phyloP scores from a whole-genome alignment of 2,329 filamentous ascomycete species.

The Colletotrichum endophyticum region DNA sequence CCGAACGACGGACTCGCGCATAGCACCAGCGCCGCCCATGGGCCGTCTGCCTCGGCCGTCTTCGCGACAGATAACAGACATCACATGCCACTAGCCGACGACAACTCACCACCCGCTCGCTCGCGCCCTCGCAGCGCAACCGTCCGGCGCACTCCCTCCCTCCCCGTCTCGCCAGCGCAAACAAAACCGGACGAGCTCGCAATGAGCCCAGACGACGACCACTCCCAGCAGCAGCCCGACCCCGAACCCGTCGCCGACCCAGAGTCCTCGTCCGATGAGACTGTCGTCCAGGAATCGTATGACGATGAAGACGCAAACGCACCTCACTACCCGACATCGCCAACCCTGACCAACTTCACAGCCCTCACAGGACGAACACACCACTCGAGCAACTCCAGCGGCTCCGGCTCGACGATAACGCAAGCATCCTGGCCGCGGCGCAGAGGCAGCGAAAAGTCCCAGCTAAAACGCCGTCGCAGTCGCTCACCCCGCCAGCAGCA shows the following conservation, averaged over 20 bases:
- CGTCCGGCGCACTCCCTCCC: conserved; percentile 8
- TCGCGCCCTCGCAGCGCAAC: conserved; percentile 14
- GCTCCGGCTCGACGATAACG: conserved; percentile 45
- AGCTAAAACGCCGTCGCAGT: conserved; percentile 19
- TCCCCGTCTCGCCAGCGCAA: not conserved
- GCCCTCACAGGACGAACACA: conserved; percentile 30
- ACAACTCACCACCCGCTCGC: conserved; percentile 9
- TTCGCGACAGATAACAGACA: not conserved
- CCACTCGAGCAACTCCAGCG: conserved; percentile 42
- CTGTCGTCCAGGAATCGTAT: not conserved
- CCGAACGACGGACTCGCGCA: not conserved
- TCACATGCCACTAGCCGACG: conserved; percentile 10
- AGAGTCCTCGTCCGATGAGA: conserved; percentile 14
- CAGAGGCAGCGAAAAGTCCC: conserved; percentile 14
- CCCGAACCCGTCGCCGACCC: not conserved
- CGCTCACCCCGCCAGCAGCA: conserved; percentile 8
- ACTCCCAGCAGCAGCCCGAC: not conserved
- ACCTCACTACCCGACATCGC: conserved; percentile 26
- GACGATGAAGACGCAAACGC: not conserved
- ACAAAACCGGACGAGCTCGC: not conserved
- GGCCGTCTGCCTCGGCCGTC: not conserved
- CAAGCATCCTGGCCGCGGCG: conserved; percentile 29
- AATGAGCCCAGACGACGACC: not conserved
- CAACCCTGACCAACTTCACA: conserved; percentile 31
- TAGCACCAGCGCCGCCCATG: not conserved